These are phyloP conservation scores for Marchantia polymorpha DNA, from an alignment of 225 moss, liverwort and hornwort species.

Conservation along the genomic window DNA sequence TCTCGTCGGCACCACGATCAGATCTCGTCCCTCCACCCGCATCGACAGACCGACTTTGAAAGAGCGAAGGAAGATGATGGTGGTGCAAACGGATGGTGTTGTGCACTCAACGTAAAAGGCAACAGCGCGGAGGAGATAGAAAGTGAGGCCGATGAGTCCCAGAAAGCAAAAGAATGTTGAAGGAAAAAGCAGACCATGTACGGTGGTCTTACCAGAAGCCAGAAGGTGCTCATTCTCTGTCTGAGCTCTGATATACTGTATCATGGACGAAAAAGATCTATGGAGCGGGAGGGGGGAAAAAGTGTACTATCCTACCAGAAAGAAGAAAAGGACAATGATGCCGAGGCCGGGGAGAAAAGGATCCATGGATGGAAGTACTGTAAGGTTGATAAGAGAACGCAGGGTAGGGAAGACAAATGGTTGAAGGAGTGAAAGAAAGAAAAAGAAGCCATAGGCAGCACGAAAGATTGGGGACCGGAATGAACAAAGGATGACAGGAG, in stretches of 20 bases:
- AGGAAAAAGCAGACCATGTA: not conserved
- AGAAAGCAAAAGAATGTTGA: constrained; percentile 9
- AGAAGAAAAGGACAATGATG: constrained; percentile 10
- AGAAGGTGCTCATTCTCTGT: constrained; percentile 1
- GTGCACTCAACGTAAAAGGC: not conserved
- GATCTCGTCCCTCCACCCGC: no score
- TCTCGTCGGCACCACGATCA: no score
- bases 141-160: not conserved
- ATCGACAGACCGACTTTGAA: not conserved
- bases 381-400: not conserved
- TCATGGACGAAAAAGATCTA: not conserved
- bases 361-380: not conserved
- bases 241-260: not conserved
- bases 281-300: not conserved
- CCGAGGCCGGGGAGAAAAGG: not conserved
- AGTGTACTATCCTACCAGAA: constrained; percentile 8
- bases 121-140: not conserved
- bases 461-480: not conserved
- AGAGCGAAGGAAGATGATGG: not conserved
- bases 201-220: not conserved
- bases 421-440: not conserved
- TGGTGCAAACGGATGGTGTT: not conserved
- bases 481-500: not conserved
- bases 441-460: not conserved
- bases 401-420: not conserved